Evolutionary conservation across 371 early-diverging fungal genomes (phyloP).

Genomic region (Mucor velutinosus): DNA sequence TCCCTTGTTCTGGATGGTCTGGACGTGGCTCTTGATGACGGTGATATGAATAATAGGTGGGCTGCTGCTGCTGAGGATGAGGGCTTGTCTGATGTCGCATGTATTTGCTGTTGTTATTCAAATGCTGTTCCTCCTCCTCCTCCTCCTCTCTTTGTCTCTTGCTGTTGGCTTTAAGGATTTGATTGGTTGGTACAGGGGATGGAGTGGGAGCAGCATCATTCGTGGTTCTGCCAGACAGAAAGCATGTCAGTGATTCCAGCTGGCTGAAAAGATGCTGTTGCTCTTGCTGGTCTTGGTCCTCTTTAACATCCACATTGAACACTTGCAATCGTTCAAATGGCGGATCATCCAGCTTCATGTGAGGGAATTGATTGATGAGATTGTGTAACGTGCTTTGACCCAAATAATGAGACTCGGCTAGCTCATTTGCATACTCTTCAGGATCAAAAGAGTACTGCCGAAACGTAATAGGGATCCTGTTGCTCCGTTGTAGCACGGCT

Average conservation of each 20-base stretch:
- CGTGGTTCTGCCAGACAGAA: constrained; percentile 10
- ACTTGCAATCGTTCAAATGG: constrained; percentile 41
- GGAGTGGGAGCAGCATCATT: neutral
- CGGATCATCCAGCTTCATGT: constrained; percentile 41
- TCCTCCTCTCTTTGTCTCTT: neutral
- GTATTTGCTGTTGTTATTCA: neutral
- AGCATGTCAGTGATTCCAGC: constrained; percentile 24
- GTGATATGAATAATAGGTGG: neutral
- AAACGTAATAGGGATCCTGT: constrained; percentile 47
- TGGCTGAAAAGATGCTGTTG: constrained; percentile 8
- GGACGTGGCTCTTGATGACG: neutral
- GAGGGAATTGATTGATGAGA: constrained; percentile 15
- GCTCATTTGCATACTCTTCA: constrained; percentile 21
- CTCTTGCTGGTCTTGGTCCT: constrained; percentile 11
- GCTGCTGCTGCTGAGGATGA: neutral
- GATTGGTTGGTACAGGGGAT: constrained; percentile 1
- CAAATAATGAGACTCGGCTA: constrained; percentile 25
- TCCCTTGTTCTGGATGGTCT: neutral
- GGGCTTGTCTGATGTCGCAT: neutral
- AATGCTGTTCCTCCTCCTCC: neutral
- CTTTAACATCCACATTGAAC: constrained; percentile 21
- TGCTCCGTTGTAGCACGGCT: constrained; percentile 36
- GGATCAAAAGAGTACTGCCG: constrained; percentile 38
- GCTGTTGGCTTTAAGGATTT: neutral
- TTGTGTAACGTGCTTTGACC: constrained; percentile 26